A percentile compares a stretch with the other conserved stretches of the same genome.
Conservation (phyloP, 441 rosid genomes). For the Mallotus japonicus region DNA sequence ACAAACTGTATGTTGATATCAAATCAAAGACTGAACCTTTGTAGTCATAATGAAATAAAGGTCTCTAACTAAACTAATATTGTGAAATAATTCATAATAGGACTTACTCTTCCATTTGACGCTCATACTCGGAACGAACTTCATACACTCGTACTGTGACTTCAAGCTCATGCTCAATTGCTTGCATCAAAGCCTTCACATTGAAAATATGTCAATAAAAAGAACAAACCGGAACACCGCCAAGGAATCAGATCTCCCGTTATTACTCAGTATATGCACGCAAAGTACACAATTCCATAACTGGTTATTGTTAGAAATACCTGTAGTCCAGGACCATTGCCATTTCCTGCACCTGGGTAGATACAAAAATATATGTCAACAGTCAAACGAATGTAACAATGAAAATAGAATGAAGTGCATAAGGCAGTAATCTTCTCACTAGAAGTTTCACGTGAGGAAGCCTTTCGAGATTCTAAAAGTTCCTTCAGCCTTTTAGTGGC, state of each 20-base stretch:
- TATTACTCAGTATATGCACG: background rate
- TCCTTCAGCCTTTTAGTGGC: constrained; percentile 96
- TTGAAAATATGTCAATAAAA: constrained; percentile 12
- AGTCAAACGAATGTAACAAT: constrained; percentile 21
- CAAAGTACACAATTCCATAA: constrained; percentile 14
- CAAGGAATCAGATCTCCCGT: background rate
- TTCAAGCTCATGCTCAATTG: constrained; percentile 97
- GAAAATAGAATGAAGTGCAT: constrained; percentile 19
- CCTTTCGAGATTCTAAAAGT: constrained; percentile 78
- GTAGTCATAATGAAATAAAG: background rate
- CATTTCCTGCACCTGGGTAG: constrained; percentile 53
- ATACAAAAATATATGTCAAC: background rate
- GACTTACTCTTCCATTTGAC: constrained; percentile 95
- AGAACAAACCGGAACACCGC: constrained; percentile 9
- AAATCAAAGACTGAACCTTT: background rate
- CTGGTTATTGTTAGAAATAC: constrained; percentile 36
- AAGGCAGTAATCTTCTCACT: constrained; percentile 33
- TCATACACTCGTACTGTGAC: constrained; percentile 86
- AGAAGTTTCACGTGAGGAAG: constrained; percentile 60
- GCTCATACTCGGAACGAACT: constrained; percentile 89
- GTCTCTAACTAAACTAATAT: no score
- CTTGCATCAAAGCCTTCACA: constrained; percentile 78
- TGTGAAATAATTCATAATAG: constrained; percentile 1
- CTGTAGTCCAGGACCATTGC: constrained; percentile 76
- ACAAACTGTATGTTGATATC: background rate